Evolutionary conservation across 2,329 filamentous ascomycete genomes (phyloP), one percentile per base, ranked within the genome.

Genomic region (Emydomyces testavorans): DNA sequence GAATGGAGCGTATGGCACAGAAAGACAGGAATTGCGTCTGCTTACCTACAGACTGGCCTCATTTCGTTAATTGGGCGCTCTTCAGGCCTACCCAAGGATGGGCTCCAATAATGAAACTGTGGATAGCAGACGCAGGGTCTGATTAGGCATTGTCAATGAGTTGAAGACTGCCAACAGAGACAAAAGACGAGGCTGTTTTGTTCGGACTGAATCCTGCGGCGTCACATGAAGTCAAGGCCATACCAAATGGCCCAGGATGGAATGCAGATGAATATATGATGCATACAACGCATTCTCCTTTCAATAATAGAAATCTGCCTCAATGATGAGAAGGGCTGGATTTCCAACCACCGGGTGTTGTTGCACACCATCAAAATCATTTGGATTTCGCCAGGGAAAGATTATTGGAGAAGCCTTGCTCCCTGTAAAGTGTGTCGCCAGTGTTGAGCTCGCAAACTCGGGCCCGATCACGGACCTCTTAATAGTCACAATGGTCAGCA

Each of bases 231-330:
- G 70, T 72, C 43, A 75, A 93, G 56, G 82, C 75, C 28, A 93
- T 94, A 56, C 88, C 89, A 48, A 94, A 94, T 67, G 82, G 84
- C 41, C 79, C 89, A 42, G 82, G 83, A 54, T 94, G 85, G 84
- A 88, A 84, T 35, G 72, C 74, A 10, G 78, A 83, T 60, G 72
- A 78, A 58, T 78, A 77, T 62, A 86, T 75, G 49, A 80, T 92
- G 75, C 94, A 86, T 73, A 82, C 89, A 61, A 88, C 85, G 20
- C 82, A 94, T 69, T 86, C 85, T 32, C 79, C 82, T 3, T 78
- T 76, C 26, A 74, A 75, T 52, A 78, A 77, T 48, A n/a, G n/a
- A n/a, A n/a, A 81, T 95, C 55, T 80, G 77, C 56, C 79, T 80
- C 18, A 88, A 82, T 62, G 83, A 90, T 65, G 61, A 65, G n/a